Conservation (phyloP, 2,329 filamentous ascomycete species). For the Plenodomus biglobosus region DNA sequence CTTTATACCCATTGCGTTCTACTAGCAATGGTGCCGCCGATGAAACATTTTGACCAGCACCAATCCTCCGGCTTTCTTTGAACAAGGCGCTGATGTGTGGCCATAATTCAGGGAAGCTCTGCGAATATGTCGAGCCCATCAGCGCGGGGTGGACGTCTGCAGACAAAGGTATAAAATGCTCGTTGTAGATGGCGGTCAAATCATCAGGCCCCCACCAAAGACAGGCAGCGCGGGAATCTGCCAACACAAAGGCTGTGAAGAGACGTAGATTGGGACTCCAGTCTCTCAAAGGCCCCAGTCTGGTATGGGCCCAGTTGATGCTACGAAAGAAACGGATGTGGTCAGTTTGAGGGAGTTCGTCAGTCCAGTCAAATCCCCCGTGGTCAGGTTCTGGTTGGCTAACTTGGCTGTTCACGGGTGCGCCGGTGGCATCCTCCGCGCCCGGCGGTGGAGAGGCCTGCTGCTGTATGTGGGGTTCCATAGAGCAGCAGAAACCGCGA, state of each 20-base stretch:
- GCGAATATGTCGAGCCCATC: slow-evolving; percentile 38
- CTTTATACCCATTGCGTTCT: slow-evolving; percentile 31
- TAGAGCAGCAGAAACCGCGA: neutral
- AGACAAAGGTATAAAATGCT: slow-evolving; percentile 40
- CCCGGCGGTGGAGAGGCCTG: neutral
- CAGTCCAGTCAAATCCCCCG: neutral
- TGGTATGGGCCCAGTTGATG: slow-evolving; percentile 53
- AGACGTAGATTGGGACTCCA: slow-evolving; percentile 39
- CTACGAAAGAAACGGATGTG: slow-evolving; percentile 40
- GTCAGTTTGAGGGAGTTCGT: neutral
- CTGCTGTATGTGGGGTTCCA: neutral
- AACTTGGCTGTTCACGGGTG: neutral
- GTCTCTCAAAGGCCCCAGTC: slow-evolving; percentile 50
- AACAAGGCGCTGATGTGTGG: slow-evolving; percentile 40
- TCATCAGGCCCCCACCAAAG: slow-evolving; percentile 7
- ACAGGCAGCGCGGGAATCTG: slow-evolving; percentile 29
- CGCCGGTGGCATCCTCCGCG: neutral
- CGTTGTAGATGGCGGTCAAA: slow-evolving; percentile 45
- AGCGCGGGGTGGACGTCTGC: slow-evolving; percentile 33
- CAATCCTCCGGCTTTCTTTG: slow-evolving; percentile 25
- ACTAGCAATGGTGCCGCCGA: slow-evolving; percentile 36
- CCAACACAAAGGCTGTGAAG: neutral
- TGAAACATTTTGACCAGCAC: slow-evolving; percentile 28
- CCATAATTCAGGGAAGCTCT: slow-evolving; percentile 46
- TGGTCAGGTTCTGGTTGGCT: neutral